Percentiles rank a stretch among this genome's conserved stretches.
phyloP scores from a whole-genome alignment of 345 rosid species.

The Raphanus sativus region DNA sequence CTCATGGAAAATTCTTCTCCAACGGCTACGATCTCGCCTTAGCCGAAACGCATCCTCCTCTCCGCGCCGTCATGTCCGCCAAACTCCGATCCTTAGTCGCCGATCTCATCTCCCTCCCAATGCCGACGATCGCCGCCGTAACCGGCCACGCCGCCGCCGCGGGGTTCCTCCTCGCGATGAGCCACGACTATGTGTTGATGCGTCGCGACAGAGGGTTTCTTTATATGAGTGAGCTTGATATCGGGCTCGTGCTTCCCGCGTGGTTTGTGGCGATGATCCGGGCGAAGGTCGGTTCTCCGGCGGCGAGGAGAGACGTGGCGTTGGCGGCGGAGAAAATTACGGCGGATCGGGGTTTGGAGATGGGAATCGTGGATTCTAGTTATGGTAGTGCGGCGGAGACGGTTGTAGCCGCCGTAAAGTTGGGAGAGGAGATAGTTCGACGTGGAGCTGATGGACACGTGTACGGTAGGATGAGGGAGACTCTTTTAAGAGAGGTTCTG shows the following conservation, averaged over 20 bases:
- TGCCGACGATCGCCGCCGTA: slow-evolving; percentile 67
- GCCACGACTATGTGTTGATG: slow-evolving; percentile 68
- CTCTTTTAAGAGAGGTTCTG: slow-evolving; percentile 35
- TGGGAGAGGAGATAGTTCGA: slow-evolving; percentile 45
- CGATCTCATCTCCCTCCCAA: slow-evolving; percentile 61
- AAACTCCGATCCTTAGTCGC: slow-evolving; percentile 43
- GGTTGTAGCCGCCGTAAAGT: slow-evolving; percentile 44
- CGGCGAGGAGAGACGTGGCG: slow-evolving; percentile 46
- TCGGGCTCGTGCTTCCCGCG: slow-evolving; percentile 45
- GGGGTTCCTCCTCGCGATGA: slow-evolving; percentile 53
- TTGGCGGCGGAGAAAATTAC: slow-evolving; percentile 56
- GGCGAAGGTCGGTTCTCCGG: slow-evolving; percentile 45
- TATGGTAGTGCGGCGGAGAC: slow-evolving; percentile 53
- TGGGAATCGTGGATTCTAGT: slow-evolving; percentile 54
- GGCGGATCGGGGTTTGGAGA: slow-evolving; percentile 47
- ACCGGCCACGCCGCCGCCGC: slow-evolving; percentile 83
- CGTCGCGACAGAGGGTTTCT: slow-evolving; percentile 64
- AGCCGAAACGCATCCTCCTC: slow-evolving; percentile 42
- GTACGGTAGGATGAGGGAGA: slow-evolving; percentile 54
- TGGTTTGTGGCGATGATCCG: slow-evolving; percentile 46
- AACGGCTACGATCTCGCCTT: slow-evolving; percentile 75
- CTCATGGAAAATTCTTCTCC: slow-evolving; percentile 82
- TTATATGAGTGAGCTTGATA: slow-evolving; percentile 77
- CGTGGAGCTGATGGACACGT: slow-evolving; percentile 52
- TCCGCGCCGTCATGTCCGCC: slow-evolving; percentile 40